Percentiles rank a stretch among this genome's conserved stretches.
Evolutionary conservation across 306 rosid genomes (phyloP).

Genomic region (Pachyrhizus erosus): DNA sequence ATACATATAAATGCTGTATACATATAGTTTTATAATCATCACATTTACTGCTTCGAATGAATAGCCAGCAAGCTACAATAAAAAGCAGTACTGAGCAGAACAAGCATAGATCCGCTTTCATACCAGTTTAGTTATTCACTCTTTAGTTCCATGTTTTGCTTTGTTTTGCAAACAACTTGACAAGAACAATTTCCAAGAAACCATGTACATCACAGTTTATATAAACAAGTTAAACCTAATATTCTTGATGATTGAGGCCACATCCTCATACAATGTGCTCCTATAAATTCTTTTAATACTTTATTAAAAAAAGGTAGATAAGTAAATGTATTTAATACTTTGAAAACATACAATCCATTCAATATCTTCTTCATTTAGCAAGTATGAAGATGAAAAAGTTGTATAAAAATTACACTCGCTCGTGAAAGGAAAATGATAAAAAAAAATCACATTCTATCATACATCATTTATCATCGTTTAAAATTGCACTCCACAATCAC

Average conservation of each 20-base stretch:
- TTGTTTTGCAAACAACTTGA: slow-evolving; percentile 4
- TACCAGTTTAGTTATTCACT: background rate
- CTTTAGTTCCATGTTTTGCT: background rate
- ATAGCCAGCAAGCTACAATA: slow-evolving; percentile 12
- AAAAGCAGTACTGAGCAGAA: background rate
- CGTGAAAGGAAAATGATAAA: background rate
- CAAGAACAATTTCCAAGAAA: background rate
- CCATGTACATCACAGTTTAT: background rate
- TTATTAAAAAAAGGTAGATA: background rate
- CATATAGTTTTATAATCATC: background rate
- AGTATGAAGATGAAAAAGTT: background rate
- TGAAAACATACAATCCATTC: background rate
- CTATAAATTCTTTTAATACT: too few relatives aligned
- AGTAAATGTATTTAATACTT: background rate
- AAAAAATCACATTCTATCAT: background rate
- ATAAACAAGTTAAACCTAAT: background rate
- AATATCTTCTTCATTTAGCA: background rate
- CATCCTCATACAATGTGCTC: background rate
- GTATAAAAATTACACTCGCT: background rate
- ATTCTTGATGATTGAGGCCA: background rate
- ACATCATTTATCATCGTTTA: background rate
- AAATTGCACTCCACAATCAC: background rate
- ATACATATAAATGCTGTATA: background rate
- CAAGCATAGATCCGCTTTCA: background rate
- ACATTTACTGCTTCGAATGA: slow-evolving; percentile 14